A percentile compares a stretch with the other conserved stretches of the same genome.
These are phyloP conservation scores for Hysterium pulicare DNA, from an alignment of 2,329 filamentous ascomycete species.

Conservation along the genomic window DNA sequence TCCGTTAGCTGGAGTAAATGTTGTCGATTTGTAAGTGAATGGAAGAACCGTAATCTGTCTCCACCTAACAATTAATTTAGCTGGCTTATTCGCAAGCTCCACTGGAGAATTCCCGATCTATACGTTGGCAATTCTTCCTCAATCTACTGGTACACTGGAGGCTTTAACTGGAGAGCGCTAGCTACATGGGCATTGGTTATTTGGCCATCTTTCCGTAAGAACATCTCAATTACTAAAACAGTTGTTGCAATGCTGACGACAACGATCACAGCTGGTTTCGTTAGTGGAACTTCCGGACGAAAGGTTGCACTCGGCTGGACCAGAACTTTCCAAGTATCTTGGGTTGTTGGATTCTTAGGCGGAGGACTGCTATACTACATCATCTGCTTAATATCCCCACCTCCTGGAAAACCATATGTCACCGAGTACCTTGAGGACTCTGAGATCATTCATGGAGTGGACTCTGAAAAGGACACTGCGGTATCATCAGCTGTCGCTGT, in stretches of 20 bases:
- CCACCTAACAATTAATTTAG: too few relatives aligned
- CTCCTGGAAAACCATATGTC: constrained; percentile 6
- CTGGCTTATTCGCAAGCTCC: too few relatives aligned
- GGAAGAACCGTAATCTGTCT: constrained; percentile 40
- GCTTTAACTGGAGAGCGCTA: constrained; percentile 44
- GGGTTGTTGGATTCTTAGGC: constrained; percentile 5
- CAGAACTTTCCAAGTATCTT: neutral
- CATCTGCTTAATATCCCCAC: constrained; percentile 3
- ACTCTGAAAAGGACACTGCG: neutral
- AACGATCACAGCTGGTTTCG: neutral
- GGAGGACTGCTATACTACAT: constrained; percentile 1
- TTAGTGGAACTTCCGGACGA: neutral
- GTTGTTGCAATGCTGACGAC: neutral
- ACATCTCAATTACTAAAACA: too few relatives aligned
- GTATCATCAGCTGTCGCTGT: neutral
- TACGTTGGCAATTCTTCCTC: constrained; percentile 15
- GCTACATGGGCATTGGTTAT: too few relatives aligned
- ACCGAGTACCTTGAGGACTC: neutral
- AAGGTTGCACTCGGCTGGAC: neutral
- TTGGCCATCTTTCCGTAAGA: too few relatives aligned
- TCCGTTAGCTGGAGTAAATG: constrained; percentile 40
- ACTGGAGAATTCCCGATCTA: neutral
- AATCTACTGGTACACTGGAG: constrained; percentile 44
- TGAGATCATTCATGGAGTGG: neutral
- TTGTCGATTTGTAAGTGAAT: constrained; percentile 37